Percentiles rank a stretch among this genome's conserved stretches.
Evolutionary conservation across 495 filamentous ascomycete species (phyloP).

Genomic region (Penicillium pancosmium): DNA sequence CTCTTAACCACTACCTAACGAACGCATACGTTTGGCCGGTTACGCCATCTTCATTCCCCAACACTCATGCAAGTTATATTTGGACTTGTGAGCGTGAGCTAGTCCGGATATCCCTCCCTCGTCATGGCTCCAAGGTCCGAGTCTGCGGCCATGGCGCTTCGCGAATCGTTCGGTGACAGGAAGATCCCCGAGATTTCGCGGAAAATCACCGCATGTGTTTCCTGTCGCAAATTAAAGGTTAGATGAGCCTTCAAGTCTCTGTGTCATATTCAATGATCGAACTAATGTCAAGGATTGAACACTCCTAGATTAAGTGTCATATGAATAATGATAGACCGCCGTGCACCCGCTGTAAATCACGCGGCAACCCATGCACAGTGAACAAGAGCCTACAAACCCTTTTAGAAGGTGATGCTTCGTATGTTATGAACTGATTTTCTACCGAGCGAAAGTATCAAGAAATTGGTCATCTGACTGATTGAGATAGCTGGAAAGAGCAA

Average conservation of each 20-base stretch:
- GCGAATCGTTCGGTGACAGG: conserved; percentile 22
- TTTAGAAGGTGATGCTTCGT: conserved; percentile 13
- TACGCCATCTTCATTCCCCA: neutral
- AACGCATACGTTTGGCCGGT: neutral
- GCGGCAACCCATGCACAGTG: conserved; percentile 14
- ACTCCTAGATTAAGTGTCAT: conserved; percentile 14
- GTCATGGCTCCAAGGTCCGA: conserved; percentile 5
- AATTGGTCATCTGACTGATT: neutral
- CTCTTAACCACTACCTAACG: neutral
- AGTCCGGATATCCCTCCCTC: too few species aligned
- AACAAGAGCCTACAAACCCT: conserved; percentile 17
- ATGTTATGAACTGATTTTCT: neutral
- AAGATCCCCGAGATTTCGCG: conserved; percentile 25
- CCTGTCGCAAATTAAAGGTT: conserved; percentile 19
- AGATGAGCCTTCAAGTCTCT: neutral
- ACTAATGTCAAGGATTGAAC: neutral
- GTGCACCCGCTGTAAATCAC: conserved; percentile 14
- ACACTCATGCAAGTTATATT: neutral
- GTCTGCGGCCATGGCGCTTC: conserved; percentile 8
- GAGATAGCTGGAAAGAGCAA: conserved; percentile 11
- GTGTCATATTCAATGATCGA: neutral
- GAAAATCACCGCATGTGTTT: conserved; percentile 29
- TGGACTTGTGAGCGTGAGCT: neutral
- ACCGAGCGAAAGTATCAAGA: too few species aligned
- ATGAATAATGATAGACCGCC: conserved; percentile 12